phyloP scores from a whole-genome alignment of 2,329 filamentous ascomycete genomes.

The Fusarium neocosmosporiellum region DNA sequence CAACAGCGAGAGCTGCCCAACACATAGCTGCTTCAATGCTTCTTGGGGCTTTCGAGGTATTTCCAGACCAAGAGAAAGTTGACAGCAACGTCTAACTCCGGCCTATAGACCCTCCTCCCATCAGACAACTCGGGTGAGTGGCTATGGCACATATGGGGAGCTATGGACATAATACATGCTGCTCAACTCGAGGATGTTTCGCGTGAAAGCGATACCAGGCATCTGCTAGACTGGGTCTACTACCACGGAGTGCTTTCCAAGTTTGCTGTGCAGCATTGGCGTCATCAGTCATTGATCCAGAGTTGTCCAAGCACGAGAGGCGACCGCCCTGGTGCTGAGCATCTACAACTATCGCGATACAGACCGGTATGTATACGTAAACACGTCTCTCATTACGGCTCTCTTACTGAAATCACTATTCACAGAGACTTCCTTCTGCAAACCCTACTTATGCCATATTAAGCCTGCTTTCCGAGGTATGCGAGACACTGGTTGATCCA shows the following conservation, averaged over 20 bases:
- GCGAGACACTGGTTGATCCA: slow-evolving; percentile 20
- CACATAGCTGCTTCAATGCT: slow-evolving; percentile 38
- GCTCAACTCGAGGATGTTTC: slow-evolving; percentile 5
- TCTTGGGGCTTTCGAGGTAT: slow-evolving; percentile 34
- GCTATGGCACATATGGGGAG: slow-evolving; percentile 31
- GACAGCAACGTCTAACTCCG: not conserved
- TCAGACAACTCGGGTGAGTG: slow-evolving; percentile 35
- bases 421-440: slow-evolving; percentile 5
- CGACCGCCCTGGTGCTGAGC: not conserved
- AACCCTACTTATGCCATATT: slow-evolving; percentile 29
- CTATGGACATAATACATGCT: slow-evolving; percentile 27
- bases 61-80: accelerated
- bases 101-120: slow-evolving; percentile 16
- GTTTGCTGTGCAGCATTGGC: slow-evolving; percentile 37
- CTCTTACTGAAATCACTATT: not conserved
- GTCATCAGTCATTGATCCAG: not conserved
- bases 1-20: slow-evolving; percentile 10
- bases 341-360: not conserved
- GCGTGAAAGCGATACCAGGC: not conserved
- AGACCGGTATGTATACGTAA: slow-evolving; percentile 8
- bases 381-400: not conserved
- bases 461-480: slow-evolving; percentile 27
- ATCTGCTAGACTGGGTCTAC: slow-evolving; percentile 35
- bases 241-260: slow-evolving; percentile 33
- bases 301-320: not conserved